Percentiles rank a stretch among this genome's conserved stretches.
Evolutionary conservation across 2,329 filamentous ascomycete genomes (phyloP).

Genomic region (Colletotrichum sp.): DNA sequence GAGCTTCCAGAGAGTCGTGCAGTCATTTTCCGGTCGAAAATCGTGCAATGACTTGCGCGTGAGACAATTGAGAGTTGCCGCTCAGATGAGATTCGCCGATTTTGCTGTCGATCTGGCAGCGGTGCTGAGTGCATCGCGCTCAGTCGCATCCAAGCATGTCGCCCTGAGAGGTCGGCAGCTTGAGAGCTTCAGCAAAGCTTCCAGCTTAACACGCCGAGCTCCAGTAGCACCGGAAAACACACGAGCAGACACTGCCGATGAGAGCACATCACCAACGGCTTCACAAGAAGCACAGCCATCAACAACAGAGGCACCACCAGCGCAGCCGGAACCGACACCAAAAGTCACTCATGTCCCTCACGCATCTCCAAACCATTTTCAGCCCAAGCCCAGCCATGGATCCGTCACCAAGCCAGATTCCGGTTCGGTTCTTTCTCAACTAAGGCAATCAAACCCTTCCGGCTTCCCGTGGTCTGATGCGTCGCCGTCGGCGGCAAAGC

Average conservation of each 20-base stretch:
- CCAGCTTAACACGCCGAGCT: slow-evolving; percentile 39
- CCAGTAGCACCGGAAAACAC: neutral
- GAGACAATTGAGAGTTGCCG: neutral
- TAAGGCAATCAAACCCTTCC: slow-evolving; percentile 5
- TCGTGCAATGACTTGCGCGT: neutral
- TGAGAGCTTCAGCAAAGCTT: slow-evolving; percentile 53
- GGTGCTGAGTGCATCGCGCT: slow-evolving; percentile 72
- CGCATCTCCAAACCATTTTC: neutral
- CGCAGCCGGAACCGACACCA: neutral
- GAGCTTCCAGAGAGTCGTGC: neutral
- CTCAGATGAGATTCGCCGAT: slow-evolving; percentile 65
- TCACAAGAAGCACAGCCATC: neutral
- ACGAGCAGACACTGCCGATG: neutral
- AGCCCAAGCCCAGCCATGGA: neutral
- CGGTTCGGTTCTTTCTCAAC: slow-evolving; percentile 11
- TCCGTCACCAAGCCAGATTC: slow-evolving; percentile 3
- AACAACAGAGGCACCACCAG: neutral
- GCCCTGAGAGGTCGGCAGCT: slow-evolving; percentile 61
- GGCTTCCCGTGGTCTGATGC: slow-evolving; percentile 11
- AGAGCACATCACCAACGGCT: neutral
- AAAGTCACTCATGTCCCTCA: slow-evolving; percentile 12
- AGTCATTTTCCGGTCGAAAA: neutral
- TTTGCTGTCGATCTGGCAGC: slow-evolving; percentile 72
- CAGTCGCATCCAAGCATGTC: slow-evolving; percentile 68
- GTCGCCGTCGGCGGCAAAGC: neutral